Evolutionary conservation across 2,329 filamentous ascomycete species (phyloP).

Genomic region (Diaporthe citrichinensis): DNA sequence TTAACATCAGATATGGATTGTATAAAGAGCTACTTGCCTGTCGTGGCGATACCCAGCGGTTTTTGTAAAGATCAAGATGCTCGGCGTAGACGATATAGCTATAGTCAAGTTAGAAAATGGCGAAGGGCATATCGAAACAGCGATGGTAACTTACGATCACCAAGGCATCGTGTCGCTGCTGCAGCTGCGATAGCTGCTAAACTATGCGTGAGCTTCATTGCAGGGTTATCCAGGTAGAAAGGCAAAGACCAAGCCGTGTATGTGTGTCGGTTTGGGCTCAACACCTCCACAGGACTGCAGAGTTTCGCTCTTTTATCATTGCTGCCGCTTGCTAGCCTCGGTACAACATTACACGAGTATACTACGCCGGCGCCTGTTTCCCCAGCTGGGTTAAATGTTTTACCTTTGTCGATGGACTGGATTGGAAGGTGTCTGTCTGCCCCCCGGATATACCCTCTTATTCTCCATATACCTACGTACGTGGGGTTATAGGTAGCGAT

Average conservation of each 20-base stretch:
- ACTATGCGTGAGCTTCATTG: neutral
- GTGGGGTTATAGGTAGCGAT: neutral
- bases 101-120: neutral
- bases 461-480: neutral
- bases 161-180: neutral
- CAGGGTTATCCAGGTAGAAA: no score
- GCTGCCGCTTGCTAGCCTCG: neutral
- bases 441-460: neutral
- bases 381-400: neutral
- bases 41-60: neutral
- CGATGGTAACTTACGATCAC: neutral
- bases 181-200: neutral
- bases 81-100: conserved; percentile 3
- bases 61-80: conserved; percentile 12
- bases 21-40: neutral
- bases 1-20: neutral
- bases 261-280: neutral
- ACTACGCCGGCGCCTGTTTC: neutral
- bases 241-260: neutral
- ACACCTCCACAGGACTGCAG: neutral
- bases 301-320: neutral
- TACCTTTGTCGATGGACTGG: neutral
- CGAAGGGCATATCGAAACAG: neutral
- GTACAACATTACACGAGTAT: neutral
- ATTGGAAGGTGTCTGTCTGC: neutral